Percentiles rank a stretch among this genome's conserved stretches.
phyloP scores from a whole-genome alignment of 305 asterid genomes.

The Rubia tinctorum region DNA sequence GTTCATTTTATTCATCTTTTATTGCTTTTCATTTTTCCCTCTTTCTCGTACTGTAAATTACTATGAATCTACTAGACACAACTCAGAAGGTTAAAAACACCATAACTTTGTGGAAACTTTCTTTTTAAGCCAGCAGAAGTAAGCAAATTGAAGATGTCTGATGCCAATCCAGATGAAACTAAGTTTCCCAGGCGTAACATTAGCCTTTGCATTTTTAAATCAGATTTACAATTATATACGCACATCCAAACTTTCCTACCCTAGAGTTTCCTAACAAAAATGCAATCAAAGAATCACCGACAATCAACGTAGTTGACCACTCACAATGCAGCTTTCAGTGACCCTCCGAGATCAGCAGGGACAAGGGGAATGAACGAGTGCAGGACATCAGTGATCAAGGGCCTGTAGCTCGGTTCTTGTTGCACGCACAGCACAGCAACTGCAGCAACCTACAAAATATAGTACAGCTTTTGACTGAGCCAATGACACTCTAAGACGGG shows the following conservation, averaged over 20 bases:
- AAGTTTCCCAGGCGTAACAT: background rate
- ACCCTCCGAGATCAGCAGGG: constrained; percentile 82
- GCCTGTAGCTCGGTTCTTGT: constrained; percentile 92
- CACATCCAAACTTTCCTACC: constrained; percentile 23
- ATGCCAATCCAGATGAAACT: constrained; percentile 3
- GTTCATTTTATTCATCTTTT: background rate
- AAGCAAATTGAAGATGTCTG: background rate
- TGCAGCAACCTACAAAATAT: constrained; percentile 73
- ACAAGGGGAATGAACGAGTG: constrained; percentile 96
- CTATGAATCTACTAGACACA: background rate
- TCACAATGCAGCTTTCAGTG: constrained; percentile 49
- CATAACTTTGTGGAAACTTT: background rate
- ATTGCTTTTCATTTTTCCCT: background rate
- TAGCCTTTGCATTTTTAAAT: background rate
- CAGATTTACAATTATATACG: constrained; percentile 29
- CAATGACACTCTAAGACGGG: constrained; percentile 5
- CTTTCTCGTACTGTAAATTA: background rate
- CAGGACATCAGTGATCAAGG: constrained; percentile 82
- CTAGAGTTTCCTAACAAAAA: constrained; percentile 15
- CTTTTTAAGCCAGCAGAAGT: background rate
- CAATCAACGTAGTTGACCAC: constrained; percentile 15
- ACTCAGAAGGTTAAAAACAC: no score
- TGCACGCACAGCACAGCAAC: constrained; percentile 92
- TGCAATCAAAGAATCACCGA: constrained; percentile 8
- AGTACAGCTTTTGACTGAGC: background rate